Evolutionary conservation across 73 alveolate species (phyloP).

Genomic region (Halteria grandinella): DNA sequence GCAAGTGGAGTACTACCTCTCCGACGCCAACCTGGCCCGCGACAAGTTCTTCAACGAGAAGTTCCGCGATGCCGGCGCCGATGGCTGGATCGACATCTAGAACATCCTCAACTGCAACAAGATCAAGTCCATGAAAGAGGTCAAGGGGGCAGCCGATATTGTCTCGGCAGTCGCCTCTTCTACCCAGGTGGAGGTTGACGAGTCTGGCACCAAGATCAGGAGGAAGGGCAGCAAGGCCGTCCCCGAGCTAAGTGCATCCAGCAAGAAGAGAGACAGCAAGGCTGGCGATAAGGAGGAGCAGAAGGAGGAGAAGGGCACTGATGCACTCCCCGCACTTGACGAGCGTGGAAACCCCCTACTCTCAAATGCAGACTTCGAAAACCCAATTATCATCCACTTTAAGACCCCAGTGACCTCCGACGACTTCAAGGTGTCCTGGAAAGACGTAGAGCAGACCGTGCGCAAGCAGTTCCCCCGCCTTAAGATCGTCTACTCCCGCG

Average conservation of each 20-base stretch:
- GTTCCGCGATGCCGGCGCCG: constrained; percentile 65
- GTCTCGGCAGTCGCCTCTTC: constrained; percentile 70
- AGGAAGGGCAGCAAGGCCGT: constrained; percentile 73
- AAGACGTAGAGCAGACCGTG: constrained; percentile 78
- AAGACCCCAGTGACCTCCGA: constrained; percentile 63
- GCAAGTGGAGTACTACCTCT: constrained; percentile 89
- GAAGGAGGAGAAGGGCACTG: constrained; percentile 45
- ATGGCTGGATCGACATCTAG: constrained; percentile 82
- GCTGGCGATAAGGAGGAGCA: constrained; percentile 43
- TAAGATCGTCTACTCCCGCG: constrained; percentile 77
- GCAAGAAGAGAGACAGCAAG: constrained; percentile 58
- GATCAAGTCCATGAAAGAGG: constrained; percentile 78
- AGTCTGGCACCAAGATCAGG: constrained; percentile 68
- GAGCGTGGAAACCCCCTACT: constrained; percentile 35
- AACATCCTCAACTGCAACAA: constrained; percentile 89
- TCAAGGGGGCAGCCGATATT: constrained; percentile 70
- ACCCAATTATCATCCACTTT: constrained; percentile 53
- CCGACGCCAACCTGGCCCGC: constrained; percentile 80
- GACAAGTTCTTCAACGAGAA: constrained; percentile 86
- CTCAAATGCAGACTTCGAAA: constrained; percentile 53
- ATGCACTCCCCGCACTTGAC: constrained; percentile 41
- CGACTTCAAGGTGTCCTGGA: constrained; percentile 71
- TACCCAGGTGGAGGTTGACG: constrained; percentile 70
- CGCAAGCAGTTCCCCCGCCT: constrained; percentile 74
- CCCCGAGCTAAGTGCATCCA: constrained; percentile 52